phyloP scores from a whole-genome alignment of 108 stramenopile species.

The Pseudonitzschia multiseries region DNA sequence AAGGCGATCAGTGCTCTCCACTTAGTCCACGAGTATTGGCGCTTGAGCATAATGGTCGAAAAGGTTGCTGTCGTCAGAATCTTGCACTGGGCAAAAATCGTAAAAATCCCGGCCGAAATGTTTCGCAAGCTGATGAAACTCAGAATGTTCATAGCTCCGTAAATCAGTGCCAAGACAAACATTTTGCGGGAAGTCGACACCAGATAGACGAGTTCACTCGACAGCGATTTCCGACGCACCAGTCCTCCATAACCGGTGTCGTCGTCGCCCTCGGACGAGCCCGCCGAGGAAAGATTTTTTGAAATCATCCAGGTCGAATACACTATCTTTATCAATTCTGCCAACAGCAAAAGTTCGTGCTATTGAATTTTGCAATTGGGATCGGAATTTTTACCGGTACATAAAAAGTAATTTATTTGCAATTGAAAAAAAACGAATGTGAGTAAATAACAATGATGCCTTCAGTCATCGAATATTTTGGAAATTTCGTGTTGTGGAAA shows the following conservation, averaged over 20 bases:
- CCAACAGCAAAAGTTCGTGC: constrained; percentile 80
- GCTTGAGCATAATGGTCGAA: constrained; percentile 74
- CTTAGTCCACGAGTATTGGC: constrained; percentile 80
- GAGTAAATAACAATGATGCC: no score
- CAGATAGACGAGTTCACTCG: constrained; percentile 46
- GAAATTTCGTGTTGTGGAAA: no score
- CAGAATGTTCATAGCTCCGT: constrained; percentile 91
- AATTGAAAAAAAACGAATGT: constrained; percentile 10
- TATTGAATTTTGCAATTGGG: background rate
- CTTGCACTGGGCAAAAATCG: constrained; percentile 89
- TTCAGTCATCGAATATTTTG: no score
- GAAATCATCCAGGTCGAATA: constrained; percentile 71
- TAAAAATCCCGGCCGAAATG: constrained; percentile 92
- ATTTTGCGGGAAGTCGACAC: constrained; percentile 77
- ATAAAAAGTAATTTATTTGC: no score
- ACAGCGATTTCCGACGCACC: background rate
- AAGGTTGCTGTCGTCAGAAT: constrained; percentile 92
- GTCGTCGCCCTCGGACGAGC: background rate
- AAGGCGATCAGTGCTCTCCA: constrained; percentile 89
- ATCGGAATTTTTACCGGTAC: no score
- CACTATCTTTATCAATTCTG: constrained; percentile 77
- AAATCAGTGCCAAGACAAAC: constrained; percentile 84
- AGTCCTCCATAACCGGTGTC: background rate
- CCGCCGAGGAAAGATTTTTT: background rate
- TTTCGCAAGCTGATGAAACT: constrained; percentile 85